phyloP scores from a whole-genome alignment of 1,284 basidiomycete species.

The Leccinum fallax region DNA sequence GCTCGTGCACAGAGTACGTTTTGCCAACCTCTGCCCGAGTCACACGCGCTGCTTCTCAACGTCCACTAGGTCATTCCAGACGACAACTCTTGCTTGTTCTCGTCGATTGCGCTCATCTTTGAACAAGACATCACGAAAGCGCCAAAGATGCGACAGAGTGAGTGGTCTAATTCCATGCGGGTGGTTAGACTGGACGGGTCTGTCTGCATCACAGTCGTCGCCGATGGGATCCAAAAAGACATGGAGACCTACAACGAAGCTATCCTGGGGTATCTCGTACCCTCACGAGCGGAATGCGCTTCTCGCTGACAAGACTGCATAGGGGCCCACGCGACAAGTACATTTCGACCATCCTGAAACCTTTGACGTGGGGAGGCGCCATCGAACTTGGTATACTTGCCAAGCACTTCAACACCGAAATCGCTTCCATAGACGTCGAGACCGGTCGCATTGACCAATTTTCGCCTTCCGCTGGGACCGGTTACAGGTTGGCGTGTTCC shows the following conservation, averaged over 20 bases:
- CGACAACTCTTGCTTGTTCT: constrained; percentile 93
- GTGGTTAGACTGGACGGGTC: constrained; percentile 2
- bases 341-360: constrained; percentile 76
- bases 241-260: constrained; percentile 77
- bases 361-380: constrained; percentile 89
- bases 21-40: not conserved
- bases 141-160: constrained; percentile 65
- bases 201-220: constrained; percentile 61
- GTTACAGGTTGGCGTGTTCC: constrained; percentile 34
- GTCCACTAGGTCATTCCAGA: constrained; percentile 78
- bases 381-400: constrained; percentile 88
- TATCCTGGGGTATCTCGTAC: constrained; percentile 70
- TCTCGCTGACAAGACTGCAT: constrained; percentile 19
- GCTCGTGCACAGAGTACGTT: constrained; percentile 66
- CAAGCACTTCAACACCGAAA: constrained; percentile 80
- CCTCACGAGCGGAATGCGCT: not conserved
- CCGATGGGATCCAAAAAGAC: constrained; percentile 74
- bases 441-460: constrained; percentile 90
- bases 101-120: constrained; percentile 81
- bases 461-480: constrained; percentile 36
- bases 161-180: constrained; percentile 21
- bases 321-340: constrained; percentile 78
- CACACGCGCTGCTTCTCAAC: constrained; percentile 8
- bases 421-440: constrained; percentile 88
- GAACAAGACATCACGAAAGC: constrained; percentile 77